Evolutionary conservation across 306 rosid species (phyloP).

Genomic region (Lathyrus sativus): DNA sequence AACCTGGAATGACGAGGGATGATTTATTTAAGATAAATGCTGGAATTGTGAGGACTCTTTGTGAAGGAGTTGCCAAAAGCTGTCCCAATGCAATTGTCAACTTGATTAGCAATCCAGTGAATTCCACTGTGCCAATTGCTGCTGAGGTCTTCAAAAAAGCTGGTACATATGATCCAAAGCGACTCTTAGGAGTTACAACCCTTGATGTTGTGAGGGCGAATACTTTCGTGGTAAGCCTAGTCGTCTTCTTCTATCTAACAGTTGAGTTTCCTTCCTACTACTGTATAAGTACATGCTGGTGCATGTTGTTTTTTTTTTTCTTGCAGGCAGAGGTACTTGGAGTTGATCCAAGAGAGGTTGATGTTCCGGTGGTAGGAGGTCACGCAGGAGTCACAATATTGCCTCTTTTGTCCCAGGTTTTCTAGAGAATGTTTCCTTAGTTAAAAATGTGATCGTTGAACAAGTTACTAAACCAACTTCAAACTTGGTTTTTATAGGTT

Average conservation of each 20-base stretch:
- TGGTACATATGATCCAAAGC: conserved; percentile 86
- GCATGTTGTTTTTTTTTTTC: conserved; percentile 26
- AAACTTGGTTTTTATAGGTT: conserved; percentile 56
- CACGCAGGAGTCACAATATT: conserved; percentile 91
- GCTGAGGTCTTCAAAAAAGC: conserved; percentile 96
- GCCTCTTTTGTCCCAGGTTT: conserved; percentile 96
- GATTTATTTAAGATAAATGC: conserved; percentile 93
- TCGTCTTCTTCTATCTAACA: conserved; percentile 13
- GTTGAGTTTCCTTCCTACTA: conserved; percentile 12
- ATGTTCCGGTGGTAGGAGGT: conserved; percentile 97
- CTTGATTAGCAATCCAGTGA: conserved; percentile 96
- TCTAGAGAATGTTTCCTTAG: conserved; percentile 21
- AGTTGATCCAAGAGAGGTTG: conserved; percentile 89
- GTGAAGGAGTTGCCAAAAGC: conserved; percentile 77
- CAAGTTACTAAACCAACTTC: conserved; percentile 17
- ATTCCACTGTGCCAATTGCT: conserved; percentile 92
- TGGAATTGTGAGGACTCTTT: conserved; percentile 86
- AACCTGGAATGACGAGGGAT: conserved; percentile 98
- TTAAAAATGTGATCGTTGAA: neutral
- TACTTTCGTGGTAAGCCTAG: conserved; percentile 80
- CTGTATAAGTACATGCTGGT: conserved; percentile 18
- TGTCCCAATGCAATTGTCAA: conserved; percentile 91
- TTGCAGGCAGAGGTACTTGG: conserved; percentile 92
- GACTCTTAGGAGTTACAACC: conserved; percentile 86
- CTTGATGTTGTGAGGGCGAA: conserved; percentile 96